Conservation (phyloP, 163 green algal genomes). For the Chloromonas sp. region DNA sequence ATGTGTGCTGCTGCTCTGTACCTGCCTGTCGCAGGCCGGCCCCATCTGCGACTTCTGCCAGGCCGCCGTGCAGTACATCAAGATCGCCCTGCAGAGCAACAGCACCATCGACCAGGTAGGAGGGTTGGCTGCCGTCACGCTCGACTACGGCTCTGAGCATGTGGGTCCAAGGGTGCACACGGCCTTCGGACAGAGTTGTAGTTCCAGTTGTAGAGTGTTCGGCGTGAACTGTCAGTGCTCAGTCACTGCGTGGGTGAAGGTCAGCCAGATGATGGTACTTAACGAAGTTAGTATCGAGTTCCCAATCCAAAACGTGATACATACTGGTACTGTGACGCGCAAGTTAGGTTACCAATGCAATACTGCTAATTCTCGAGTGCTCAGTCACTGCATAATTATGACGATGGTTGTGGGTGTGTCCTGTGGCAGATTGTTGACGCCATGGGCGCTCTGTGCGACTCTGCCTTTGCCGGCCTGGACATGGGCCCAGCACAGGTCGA, state of each 20-base stretch:
- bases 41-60: conserved; percentile 51
- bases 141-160: too few relatives aligned
- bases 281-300: too few relatives aligned
- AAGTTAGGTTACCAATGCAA: too few relatives aligned
- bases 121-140: conserved; percentile 7
- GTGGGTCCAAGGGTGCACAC: too few relatives aligned
- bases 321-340: too few relatives aligned
- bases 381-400: too few relatives aligned
- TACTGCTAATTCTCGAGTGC: too few relatives aligned
- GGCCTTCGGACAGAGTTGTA: too few relatives aligned
- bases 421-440: conserved; percentile 36
- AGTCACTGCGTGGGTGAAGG: not conserved
- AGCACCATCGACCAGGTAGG: conserved; percentile 59
- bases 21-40: not conserved
- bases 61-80: conserved; percentile 55
- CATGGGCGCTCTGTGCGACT: conserved; percentile 48
- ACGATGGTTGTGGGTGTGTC: too few relatives aligned
- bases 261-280: too few relatives aligned
- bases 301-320: too few relatives aligned
- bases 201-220: too few relatives aligned
- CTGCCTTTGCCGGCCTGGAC: conserved; percentile 22
- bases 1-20: not conserved
- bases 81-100: conserved; percentile 79
- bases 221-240: not conserved
- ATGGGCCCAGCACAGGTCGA: conserved; percentile 58